Evolutionary conservation across 2,329 filamentous ascomycete genomes (phyloP).

Genomic region (Diaporthe vexans): DNA sequence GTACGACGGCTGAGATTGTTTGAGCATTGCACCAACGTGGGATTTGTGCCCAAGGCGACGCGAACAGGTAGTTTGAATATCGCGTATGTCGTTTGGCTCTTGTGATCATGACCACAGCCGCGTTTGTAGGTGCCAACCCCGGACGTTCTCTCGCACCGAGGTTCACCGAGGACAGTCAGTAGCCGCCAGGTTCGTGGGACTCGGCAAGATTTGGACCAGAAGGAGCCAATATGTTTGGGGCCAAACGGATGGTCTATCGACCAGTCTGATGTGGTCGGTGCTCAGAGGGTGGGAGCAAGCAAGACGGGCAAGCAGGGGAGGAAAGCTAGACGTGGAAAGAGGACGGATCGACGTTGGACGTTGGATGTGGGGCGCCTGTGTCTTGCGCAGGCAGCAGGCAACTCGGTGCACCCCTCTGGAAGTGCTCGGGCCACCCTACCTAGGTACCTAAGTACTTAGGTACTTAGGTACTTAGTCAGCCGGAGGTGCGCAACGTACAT

Average conservation of each 20-base stretch:
- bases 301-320: not conserved
- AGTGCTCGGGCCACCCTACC: not conserved
- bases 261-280: conserved; percentile 14
- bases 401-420: not conserved
- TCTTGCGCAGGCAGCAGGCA: conserved; percentile 23
- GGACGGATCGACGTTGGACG: not conserved
- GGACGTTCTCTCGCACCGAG: conserved; percentile 5
- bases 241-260: too few relatives aligned
- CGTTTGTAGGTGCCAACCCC: not conserved
- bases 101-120: conserved; percentile 13
- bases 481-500: not conserved
- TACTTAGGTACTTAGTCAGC: too few relatives aligned
- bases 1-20: conserved; percentile 1
- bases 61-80: conserved; percentile 28
- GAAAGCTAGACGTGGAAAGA: not conserved
- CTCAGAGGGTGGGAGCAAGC: not conserved
- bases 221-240: not conserved
- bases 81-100: conserved; percentile 21
- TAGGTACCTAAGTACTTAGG: too few relatives aligned
- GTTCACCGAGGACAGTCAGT: not conserved
- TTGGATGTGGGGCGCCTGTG: conserved; percentile 5
- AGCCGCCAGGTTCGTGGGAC: not conserved
- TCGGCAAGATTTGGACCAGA: not conserved
- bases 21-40: conserved; percentile 6
- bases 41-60: conserved; percentile 26